Evolutionary conservation across 2,329 filamentous ascomycete genomes (phyloP), one percentile per base, ranked within the genome.

Genomic region (Colletotrichum sp.): DNA sequence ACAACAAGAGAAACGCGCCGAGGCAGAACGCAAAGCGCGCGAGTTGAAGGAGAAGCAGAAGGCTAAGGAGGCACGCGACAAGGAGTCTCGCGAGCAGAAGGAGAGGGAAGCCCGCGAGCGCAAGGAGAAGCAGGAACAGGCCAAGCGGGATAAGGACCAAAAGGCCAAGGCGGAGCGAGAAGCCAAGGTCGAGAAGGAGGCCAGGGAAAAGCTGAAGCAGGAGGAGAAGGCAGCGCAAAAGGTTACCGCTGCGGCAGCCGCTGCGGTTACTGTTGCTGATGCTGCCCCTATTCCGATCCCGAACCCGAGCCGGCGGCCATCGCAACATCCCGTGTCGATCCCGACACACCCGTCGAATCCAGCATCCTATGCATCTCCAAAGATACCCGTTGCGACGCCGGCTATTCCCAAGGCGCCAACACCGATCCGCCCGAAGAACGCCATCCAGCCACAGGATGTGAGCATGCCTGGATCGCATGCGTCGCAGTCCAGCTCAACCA

Each of bases 1-100:
- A 82, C 95, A 98, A 83, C 93, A 95, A 78, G 95, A 98, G 80
- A 92, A 93, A 79, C 95, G 98, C 81, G 94, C 94, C 32, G 96
- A 98, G 83, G 90, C 92, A 75, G 96, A 99, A 83, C 93, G 95
- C 74, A 98, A 96, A 84, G 91, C 92, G 66, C 94, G 85, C 24
- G 89, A 90, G 67, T 85, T 85, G 10, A 88, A 86, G 76, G 87
- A 88, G 79, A 94, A 91, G 86, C 97, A 95, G 86, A 96, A 94
- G 85, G 92, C 93, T 77, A 96, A 94, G 84, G 95, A 95, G 80
- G 96, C 94, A 80, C 94, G 91, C 80, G 96, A 98, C 80, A 94
- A 91, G 82, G 95, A 97, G 81, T 91, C 90, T 15, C 92, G 92
- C 48, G 95, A 97, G 80, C 91, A 91, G 82, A 90, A 87, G 81